Evolutionary conservation across 345 rosid genomes (phyloP).

Genomic region (Salix udensis): DNA sequence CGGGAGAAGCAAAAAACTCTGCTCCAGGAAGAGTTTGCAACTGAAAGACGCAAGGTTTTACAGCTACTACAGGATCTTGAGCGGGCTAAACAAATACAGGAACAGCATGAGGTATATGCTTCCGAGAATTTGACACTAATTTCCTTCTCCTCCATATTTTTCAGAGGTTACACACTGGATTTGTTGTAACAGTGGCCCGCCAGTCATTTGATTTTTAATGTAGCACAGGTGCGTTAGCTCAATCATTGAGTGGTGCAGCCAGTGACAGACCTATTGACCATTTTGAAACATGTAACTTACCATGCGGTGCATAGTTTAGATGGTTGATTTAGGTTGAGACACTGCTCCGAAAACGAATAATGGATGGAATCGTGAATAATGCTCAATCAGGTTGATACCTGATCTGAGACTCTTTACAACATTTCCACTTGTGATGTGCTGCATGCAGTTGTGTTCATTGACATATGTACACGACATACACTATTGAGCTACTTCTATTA

Average conservation of each 20-base stretch:
- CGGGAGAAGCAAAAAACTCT: slow-evolving; percentile 71
- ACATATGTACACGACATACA: not conserved
- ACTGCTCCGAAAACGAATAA: not conserved
- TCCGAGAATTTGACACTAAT: slow-evolving; percentile 6
- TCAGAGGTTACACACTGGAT: not conserved
- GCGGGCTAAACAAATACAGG: slow-evolving; percentile 43
- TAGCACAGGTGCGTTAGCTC: slow-evolving; percentile 8
- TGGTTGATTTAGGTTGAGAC: slow-evolving; percentile 1
- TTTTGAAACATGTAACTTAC: not conserved
- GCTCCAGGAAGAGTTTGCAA: slow-evolving; percentile 68
- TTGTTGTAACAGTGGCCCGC: not conserved
- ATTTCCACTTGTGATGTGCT: slow-evolving; percentile 1
- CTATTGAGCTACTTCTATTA: not conserved
- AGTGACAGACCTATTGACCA: not conserved
- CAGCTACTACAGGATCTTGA: slow-evolving; percentile 48
- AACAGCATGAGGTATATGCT: slow-evolving; percentile 56
- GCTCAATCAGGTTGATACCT: slow-evolving; percentile 13
- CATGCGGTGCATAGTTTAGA: slow-evolving; percentile 7
- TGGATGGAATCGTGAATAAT: slow-evolving; percentile 1
- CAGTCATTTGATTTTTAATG: slow-evolving; percentile 8
- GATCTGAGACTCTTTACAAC: slow-evolving; percentile 14
- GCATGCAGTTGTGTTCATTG: slow-evolving; percentile 16
- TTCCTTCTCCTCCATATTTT: slow-evolving; percentile 1
- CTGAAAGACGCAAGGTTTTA: slow-evolving; percentile 51
- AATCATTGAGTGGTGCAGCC: slow-evolving; percentile 11